These are phyloP conservation scores for Megacollybia marginata DNA, from an alignment of 768 basidiomycete species.

Conservation along the genomic window DNA sequence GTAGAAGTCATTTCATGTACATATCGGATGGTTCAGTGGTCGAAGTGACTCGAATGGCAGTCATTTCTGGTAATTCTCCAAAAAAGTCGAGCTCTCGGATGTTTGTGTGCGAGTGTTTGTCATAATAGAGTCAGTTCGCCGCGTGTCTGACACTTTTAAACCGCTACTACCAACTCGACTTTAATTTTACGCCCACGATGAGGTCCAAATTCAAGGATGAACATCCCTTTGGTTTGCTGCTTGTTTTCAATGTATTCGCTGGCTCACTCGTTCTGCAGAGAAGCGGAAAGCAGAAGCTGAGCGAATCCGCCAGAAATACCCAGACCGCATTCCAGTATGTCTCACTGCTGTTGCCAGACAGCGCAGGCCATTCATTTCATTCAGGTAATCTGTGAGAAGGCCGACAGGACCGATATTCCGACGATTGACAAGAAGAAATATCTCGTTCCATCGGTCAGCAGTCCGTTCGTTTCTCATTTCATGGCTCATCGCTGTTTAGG, in stretches of 20 bases:
- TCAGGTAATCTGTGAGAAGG: slow-evolving; percentile 99
- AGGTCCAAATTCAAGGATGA: slow-evolving; percentile 98
- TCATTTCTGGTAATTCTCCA: too few relatives aligned
- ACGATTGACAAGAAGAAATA: slow-evolving; percentile 99
- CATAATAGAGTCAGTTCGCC: too few relatives aligned
- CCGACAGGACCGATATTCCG: slow-evolving; percentile 95
- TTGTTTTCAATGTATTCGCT: slow-evolving; percentile 12
- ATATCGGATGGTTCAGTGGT: too few relatives aligned
- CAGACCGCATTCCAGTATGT: slow-evolving; percentile 94
- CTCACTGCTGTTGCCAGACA: not conserved
- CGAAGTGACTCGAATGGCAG: too few relatives aligned
- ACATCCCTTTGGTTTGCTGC: slow-evolving; percentile 86
- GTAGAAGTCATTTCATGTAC: too few relatives aligned
- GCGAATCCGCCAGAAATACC: slow-evolving; percentile 97
- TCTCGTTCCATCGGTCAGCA: slow-evolving; percentile 86
- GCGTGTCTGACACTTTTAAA: too few relatives aligned
- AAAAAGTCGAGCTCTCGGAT: too few relatives aligned
- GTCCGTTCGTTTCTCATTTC: not conserved
- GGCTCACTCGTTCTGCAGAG: slow-evolving; percentile 48
- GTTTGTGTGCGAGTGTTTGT: too few relatives aligned
- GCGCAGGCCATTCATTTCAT: slow-evolving; percentile 5
- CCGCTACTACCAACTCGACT: too few relatives aligned
- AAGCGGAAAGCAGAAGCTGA: slow-evolving; percentile 99
- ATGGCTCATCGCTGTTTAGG: slow-evolving; percentile 36
- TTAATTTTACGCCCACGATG: slow-evolving; percentile 31